Evolutionary conservation across 768 basidiomycete genomes (phyloP).

Genomic region (Collybia nuda): DNA sequence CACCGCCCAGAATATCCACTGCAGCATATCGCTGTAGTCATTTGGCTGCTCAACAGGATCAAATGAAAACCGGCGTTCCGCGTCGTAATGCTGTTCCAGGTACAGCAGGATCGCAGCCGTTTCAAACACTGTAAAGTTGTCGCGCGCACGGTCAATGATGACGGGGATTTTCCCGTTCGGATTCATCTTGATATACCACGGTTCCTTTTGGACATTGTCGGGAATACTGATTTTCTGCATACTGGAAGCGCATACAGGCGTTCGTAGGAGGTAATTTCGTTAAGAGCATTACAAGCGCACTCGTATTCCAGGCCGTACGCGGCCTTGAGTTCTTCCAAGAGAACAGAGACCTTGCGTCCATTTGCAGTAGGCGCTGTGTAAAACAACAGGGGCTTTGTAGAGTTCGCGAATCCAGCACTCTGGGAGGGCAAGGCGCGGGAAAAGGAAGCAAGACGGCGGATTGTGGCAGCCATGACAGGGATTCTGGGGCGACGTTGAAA

Average conservation of each 20-base stretch:
- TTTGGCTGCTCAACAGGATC: conserved; percentile 24
- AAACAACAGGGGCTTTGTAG: conserved; percentile 27
- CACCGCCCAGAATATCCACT: conserved; percentile 48
- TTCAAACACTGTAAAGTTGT: conserved; percentile 37
- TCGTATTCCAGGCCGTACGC: conserved; percentile 37
- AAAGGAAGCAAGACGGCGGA: conserved; percentile 12
- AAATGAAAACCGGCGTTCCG: conserved; percentile 38
- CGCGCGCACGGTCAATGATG: conserved; percentile 23
- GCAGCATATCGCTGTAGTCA: conserved; percentile 37
- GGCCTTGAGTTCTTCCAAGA: conserved; percentile 58
- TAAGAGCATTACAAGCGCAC: conserved; percentile 16
- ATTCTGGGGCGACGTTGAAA: no score
- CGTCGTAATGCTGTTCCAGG: conserved; percentile 43
- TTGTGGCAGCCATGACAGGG: background rate
- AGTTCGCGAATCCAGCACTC: conserved; percentile 10
- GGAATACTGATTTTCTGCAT: conserved; percentile 16
- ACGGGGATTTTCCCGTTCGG: conserved; percentile 45
- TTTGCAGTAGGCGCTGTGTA: conserved; percentile 57
- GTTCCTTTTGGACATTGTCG: conserved; percentile 24
- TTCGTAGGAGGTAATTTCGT: background rate
- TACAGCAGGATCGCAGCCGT: conserved; percentile 46
- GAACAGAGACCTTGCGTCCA: conserved; percentile 48
- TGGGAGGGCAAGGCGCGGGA: conserved; percentile 5
- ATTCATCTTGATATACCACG: conserved; percentile 35
- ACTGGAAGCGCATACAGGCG: conserved; percentile 1